Conservation (phyloP, 768 basidiomycete species). For the Leccinum disarticulatum region DNA sequence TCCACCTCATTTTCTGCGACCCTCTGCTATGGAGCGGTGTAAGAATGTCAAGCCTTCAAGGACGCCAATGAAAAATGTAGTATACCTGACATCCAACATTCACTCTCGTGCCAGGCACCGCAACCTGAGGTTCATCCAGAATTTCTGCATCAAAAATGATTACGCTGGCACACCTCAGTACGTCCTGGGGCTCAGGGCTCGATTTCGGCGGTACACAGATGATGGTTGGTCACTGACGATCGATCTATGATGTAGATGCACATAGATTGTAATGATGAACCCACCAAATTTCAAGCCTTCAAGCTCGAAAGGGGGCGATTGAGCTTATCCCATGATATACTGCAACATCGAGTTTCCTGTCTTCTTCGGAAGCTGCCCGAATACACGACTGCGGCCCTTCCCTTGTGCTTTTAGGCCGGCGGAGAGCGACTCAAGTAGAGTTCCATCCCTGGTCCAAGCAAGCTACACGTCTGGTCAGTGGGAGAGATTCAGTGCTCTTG, state of each 20-base stretch:
- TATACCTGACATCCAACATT: background rate
- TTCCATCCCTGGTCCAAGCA: background rate
- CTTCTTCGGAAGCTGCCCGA: background rate
- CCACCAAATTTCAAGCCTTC: background rate
- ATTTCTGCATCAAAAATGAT: background rate
- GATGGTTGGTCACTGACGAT: background rate
- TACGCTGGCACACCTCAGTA: background rate
- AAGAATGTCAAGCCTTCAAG: background rate
- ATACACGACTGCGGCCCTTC: background rate
- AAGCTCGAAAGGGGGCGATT: background rate
- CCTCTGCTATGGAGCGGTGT: background rate
- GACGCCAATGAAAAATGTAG: background rate
- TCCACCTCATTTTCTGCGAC: background rate
- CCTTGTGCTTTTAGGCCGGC: background rate
- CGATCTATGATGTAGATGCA: background rate
- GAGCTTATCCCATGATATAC: background rate
- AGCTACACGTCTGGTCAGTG: background rate
- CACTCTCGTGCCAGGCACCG: background rate
- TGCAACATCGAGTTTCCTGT: background rate
- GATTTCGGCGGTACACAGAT: background rate
- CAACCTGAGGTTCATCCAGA: background rate
- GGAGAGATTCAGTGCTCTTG: background rate
- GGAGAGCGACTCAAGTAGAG: background rate
- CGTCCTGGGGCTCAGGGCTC: background rate
- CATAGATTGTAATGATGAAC: background rate